phyloP scores from a whole-genome alignment of 805 yeast species.

The Sporopachydermia lactativora region DNA sequence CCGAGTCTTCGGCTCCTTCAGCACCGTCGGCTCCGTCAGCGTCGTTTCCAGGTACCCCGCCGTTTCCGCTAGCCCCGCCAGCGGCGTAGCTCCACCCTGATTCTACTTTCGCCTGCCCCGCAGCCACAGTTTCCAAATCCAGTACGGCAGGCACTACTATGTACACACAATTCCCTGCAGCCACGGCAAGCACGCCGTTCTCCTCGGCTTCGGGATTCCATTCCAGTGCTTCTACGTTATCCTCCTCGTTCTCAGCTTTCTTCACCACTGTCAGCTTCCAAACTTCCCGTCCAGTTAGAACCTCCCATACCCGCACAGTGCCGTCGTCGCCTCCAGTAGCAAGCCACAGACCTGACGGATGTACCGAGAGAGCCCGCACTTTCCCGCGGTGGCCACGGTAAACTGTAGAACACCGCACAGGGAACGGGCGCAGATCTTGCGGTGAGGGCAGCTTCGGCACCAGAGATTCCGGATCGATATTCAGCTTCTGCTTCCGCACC shows the following conservation, averaged over 20 bases:
- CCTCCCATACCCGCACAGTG: conserved; percentile 91
- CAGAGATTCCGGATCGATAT: conserved; percentile 91
- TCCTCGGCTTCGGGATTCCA: conserved; percentile 76
- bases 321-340: conserved; percentile 99
- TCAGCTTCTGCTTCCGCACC: conserved; percentile 77
- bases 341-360: conserved; percentile 84
- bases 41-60: conserved; percentile 20
- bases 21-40: conserved; percentile 15
- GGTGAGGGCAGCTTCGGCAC: conserved; percentile 96
- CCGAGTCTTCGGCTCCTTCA: conserved; percentile 20
- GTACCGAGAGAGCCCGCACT: conserved; percentile 70
- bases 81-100: conserved; percentile 81
- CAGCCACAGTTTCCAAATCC: conserved; percentile 76
- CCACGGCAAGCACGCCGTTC: conserved; percentile 68
- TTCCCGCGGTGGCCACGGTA: conserved; percentile 76
- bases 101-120: conserved; percentile 66
- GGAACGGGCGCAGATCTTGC: conserved; percentile 92
- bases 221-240: conserved; percentile 63
- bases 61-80: conserved; percentile 8
- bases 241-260: conserved; percentile 34
- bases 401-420: conserved; percentile 73
- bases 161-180: conserved; percentile 69
- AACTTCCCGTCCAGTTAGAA: conserved; percentile 87
- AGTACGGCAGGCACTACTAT: conserved; percentile 83
- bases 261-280: conserved; percentile 39